Evolutionary conservation across 495 filamentous ascomycete genomes (phyloP), one percentile per base, ranked within the genome.

Genomic region (Glonium stellatum): DNA sequence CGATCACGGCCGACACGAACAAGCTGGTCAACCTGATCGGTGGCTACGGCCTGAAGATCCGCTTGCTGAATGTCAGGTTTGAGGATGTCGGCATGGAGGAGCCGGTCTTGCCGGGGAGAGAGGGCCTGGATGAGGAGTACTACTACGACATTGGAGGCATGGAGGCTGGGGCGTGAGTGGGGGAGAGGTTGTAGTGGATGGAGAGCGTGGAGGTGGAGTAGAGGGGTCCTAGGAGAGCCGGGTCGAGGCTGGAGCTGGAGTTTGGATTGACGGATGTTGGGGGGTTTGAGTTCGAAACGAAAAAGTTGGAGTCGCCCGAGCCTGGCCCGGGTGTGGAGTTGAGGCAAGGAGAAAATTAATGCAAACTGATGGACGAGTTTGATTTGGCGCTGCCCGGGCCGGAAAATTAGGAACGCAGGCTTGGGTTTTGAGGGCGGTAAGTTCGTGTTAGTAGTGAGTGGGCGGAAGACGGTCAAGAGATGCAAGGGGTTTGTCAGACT

Each of bases 1-100:
- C 93, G 11, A 96, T 99, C 72, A 99, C 95, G n/a, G 80, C 88
- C 21, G 92, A 97, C 72, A 97, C 93, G 5, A 88, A 83, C 65
- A 93, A 92, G 70, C 75, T 97, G 53, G 87, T 96, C 55, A 82
- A 85, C 39, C 73, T 96, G 64, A 86, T 99, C 27, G 81, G 83
- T 62, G 87, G 92, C 62, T 97, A 96, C 69, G 92, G 95, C 4
- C 74, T 97, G 39, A 95, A 95, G 78, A 95, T 99, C 57, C 78
- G 95, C 36, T 70, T 99, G 62, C 76, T 99, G 59, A 99, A 99
- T 74, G 88, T 99, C 41, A 77, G 89, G 59, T 86, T 95, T 71
- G 90, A 95, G 67, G 87, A 80, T 56, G 79, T 84, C 61, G 65
- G 51, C 12, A 53, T 67, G 39, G 63, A 67, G 18, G 65, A 67